Base-by-base conservation (phyloP, 768 basidiomycete genomes). In the Roridomyces roridus region DNA sequence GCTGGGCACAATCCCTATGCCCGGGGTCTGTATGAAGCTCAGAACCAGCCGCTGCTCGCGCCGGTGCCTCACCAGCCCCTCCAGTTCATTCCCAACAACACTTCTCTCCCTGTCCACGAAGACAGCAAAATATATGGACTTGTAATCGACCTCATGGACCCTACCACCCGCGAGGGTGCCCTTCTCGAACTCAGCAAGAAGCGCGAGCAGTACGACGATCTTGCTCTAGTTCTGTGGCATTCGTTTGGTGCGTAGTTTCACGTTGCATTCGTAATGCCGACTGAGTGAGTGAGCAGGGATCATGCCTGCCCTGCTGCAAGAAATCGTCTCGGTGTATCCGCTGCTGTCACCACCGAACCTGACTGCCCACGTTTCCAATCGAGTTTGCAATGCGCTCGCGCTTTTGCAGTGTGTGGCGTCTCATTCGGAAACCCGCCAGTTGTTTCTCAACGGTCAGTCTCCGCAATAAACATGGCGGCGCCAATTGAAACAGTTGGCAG, bases 311-410 rank as follows among this genome's bases (percentile, higher is more conserved):
- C 83, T 99, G 29, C 80, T 99, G 20, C 94, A 98, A 69, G 97
- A 98, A 75, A 98, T 99, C 68, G 94, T 98, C 46, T 94, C 96
- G 21, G 97, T 99, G 45, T 99, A 99, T 73, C 96, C 96, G 6
- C 82, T 96, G 51, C 85, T 99, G 51, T 92, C 92, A 9, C 97
- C 97, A 0, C 96, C 97, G 4, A 92, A 94, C 65, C 86, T 99
- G 55, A 97, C 95, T 14, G 97, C 97, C 1, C 96, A 96, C 74
- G 94, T 95, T 44, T 97, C 95, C 11, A 99, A 99, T 74, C 88
- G 97, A 46, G 97, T 99, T 45, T 99, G 97, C 80, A 99, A 99
- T 74, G 96, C 97, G 23, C 86, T 99, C 42, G 97, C 97, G 8
- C 85, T 99, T 40, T 79, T 99, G 46, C 97, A 99, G 77, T 99